Percentiles rank a stretch among this genome's conserved stretches.
Conservation (phyloP, 805 yeast species). For the Monosporozyma siamensis region DNA sequence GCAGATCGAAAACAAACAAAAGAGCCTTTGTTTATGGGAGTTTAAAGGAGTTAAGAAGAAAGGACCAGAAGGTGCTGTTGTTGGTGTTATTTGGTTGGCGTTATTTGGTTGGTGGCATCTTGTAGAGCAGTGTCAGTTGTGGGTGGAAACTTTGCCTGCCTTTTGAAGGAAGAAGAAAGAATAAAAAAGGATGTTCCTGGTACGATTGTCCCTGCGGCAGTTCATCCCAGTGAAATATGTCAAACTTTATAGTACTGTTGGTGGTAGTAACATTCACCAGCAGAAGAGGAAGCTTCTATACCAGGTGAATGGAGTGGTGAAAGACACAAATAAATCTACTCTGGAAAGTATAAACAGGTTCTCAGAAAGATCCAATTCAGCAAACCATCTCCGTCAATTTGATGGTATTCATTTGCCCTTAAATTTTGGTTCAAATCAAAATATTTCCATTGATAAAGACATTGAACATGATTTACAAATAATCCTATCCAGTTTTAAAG, state of each 20-base stretch:
- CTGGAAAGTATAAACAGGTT: not conserved
- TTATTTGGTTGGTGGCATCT: no score
- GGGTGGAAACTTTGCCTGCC: not conserved
- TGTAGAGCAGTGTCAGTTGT: no score
- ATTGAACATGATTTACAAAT: slow-evolving; percentile 38
- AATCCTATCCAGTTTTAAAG: slow-evolving; percentile 49
- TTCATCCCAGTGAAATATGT: no score
- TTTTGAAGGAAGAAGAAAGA: no score
- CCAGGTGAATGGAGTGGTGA: not conserved
- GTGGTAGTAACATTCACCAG: not conserved
- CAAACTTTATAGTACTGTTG: not conserved
- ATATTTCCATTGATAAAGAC: slow-evolving; percentile 37
- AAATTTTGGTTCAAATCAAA: slow-evolving; percentile 52
- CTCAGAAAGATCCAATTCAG: not conserved
- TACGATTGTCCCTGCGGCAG: no score
- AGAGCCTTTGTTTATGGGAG: not conserved
- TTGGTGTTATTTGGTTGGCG: no score
- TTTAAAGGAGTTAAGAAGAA: not conserved
- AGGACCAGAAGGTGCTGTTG: no score
- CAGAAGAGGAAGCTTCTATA: not conserved
- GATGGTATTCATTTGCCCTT: slow-evolving; percentile 34
- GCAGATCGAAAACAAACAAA: not conserved
- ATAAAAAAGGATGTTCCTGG: no score
- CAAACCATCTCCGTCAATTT: not conserved
- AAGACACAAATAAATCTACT: not conserved